Evolutionary conservation across 441 rosid species (phyloP).

Genomic region (Gossypium laxum): DNA sequence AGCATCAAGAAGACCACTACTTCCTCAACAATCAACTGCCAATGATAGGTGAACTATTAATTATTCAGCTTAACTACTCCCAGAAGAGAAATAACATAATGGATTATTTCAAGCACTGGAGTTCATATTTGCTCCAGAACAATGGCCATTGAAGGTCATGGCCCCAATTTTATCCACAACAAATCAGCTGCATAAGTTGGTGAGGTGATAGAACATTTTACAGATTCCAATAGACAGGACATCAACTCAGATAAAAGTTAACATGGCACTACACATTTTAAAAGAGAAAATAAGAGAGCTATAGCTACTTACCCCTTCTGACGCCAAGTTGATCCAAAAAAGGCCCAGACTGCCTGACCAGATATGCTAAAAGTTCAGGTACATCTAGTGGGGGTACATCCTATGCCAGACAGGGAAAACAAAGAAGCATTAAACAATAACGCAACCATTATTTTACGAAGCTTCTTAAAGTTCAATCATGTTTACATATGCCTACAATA

Average conservation of each 20-base stretch:
- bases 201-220: not conserved
- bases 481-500: not conserved
- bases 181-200: not conserved
- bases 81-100: not conserved
- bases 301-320: constrained; percentile 43
- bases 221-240: not conserved
- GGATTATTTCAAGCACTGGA: not conserved
- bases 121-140: not conserved
- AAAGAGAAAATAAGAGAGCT: constrained; percentile 8
- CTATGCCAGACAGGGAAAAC: constrained; percentile 26
- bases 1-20: not conserved
- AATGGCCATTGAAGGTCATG: not conserved
- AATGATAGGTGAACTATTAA: not conserved
- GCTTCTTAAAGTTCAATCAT: not conserved
- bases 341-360: constrained; percentile 82
- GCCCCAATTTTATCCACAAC: not conserved
- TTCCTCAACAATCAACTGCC: not conserved
- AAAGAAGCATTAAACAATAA: constrained; percentile 8
- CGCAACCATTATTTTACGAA: not conserved
- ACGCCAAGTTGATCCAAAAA: constrained; percentile 85
- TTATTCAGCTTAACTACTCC: not conserved
- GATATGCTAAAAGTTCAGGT: constrained; percentile 74
- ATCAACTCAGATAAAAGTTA: not conserved
- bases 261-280: not conserved
- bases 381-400: constrained; percentile 81